These are phyloP conservation scores for Phaeodactylum tricornutum DNA, from an alignment of 108 stramenopile species.

Conservation along the genomic window DNA sequence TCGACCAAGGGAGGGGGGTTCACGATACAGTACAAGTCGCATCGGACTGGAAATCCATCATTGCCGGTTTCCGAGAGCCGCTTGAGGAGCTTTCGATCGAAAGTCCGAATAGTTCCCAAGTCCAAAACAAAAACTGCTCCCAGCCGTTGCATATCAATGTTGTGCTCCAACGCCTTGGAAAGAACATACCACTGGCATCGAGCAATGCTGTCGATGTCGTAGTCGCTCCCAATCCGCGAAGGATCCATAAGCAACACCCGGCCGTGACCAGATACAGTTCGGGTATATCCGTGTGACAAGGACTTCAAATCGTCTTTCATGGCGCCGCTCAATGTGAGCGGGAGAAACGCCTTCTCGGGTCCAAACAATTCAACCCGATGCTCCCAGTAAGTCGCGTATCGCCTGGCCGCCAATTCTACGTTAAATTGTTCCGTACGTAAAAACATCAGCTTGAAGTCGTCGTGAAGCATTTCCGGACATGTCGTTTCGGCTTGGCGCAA, in stretches of 20 bases:
- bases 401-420: conserved; percentile 24
- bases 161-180: conserved; percentile 20
- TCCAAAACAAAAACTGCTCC: conserved; percentile 40
- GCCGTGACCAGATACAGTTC: conserved; percentile 11
- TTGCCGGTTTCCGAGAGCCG: too few relatives aligned
- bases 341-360: conserved; percentile 23
- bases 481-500: conserved; percentile 20
- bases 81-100: too few relatives aligned
- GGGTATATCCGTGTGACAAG: conserved; percentile 20
- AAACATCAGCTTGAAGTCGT: conserved; percentile 36
- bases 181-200: conserved; percentile 41
- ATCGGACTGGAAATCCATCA: too few relatives aligned
- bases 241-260: conserved; percentile 42
- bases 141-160: conserved; percentile 23
- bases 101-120: too few relatives aligned
- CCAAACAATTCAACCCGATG: conserved; percentile 46
- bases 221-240: conserved; percentile 24
- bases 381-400: conserved; percentile 37
- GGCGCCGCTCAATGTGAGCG: conserved; percentile 19
- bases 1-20: too few relatives aligned
- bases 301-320: conserved; percentile 23
- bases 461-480: conserved; percentile 26
- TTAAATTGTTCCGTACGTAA: conserved; percentile 51
- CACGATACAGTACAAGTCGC: too few relatives aligned
- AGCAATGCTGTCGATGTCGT: conserved; percentile 26